These are phyloP conservation scores for Pythium aphanidermatum DNA, from an alignment of 352 stramenopile genomes.

Conservation along the genomic window DNA sequence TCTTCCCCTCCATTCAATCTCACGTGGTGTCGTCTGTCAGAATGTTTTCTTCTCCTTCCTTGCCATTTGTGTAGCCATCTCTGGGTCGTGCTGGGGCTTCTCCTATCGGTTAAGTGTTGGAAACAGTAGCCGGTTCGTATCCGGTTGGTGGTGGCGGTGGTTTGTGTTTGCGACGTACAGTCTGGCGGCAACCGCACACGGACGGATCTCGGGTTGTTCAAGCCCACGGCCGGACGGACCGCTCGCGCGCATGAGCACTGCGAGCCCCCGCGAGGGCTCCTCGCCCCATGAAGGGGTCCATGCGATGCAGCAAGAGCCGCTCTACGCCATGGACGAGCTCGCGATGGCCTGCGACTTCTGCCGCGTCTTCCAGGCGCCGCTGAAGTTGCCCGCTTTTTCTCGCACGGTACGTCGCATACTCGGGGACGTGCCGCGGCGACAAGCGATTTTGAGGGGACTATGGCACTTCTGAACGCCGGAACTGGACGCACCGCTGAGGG, in stretches of 20 bases:
- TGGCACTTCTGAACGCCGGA: conserved; percentile 5
- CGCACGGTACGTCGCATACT: conserved; percentile 47
- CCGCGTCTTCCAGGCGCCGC: conserved; percentile 51
- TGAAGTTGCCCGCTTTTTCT: conserved; percentile 67
- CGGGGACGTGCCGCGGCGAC: not conserved
- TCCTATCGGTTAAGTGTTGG: not conserved
- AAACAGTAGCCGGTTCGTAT: conserved; percentile 3
- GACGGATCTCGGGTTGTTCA: conserved; percentile 3
- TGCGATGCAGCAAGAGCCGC: conserved; percentile 16
- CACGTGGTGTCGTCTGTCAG: not conserved
- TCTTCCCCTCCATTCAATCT: conserved; percentile 1
- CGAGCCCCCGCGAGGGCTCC: conserved; percentile 39
- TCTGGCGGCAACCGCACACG: conserved; percentile 15
- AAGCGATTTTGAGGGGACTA: conserved; percentile 13
- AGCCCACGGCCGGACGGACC: not conserved
- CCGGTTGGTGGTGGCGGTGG: not conserved
- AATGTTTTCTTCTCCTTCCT: not conserved
- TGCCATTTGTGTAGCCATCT: not conserved
- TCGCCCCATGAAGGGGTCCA: conserved; percentile 31
- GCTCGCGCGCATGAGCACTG: conserved; percentile 20
- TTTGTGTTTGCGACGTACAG: conserved; percentile 10
- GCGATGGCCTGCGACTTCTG: conserved; percentile 79
- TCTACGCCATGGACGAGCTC: conserved; percentile 41
- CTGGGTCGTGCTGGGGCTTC: no score
- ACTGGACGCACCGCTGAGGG: conserved; percentile 12